Evolutionary conservation across 306 rosid species (phyloP), one percentile per base, ranked within the genome.

Genomic region (Malus sieversii): DNA sequence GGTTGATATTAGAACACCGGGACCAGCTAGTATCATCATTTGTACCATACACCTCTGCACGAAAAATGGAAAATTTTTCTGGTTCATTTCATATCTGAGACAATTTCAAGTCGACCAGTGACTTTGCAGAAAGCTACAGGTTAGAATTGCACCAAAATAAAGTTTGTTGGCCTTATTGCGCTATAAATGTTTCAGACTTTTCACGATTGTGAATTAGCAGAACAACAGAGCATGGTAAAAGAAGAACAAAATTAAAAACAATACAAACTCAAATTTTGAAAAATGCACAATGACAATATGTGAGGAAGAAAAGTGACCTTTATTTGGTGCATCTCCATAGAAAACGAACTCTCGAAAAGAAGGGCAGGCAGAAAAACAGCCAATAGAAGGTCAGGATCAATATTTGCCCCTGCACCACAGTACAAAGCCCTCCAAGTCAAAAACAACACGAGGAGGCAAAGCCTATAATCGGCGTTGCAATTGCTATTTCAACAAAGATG

Each of bases 301-400:
- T 38, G 23, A 68, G 33, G 25, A 53, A n/a, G 64, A 79, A 81
- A 70, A 63, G 57, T 64, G 59, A 92, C 98, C 98, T 92, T 95
- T 69, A 95, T 95, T 86, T 95, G 97, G 89, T 92, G 97, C 76
- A 90, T 78, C 84, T 95, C 98, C 97, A 95, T 92, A 64, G 90
- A 89, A 86, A 92, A 95, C 69, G 97, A 84, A 78, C 98, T 95
- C 89, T 92, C 97, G 38, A 92, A 92, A 70, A 95, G 96, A 68
- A 95, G 93, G 72, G 97, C 98, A 65, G 98, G 98, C 72, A 95
- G 98, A 74, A 95, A 95, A 84, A 95, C 92, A 59, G 97, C 97
- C 78, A 95, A 78, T 25, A 95, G 83, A 77, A 95, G 96, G 3
- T 85, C 87, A 69, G 98, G 98, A 89, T 95, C 83, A 78, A 95